phyloP scores from a whole-genome alignment of 2,329 filamentous ascomycete genomes.

The Ambrosiella xylebori region DNA sequence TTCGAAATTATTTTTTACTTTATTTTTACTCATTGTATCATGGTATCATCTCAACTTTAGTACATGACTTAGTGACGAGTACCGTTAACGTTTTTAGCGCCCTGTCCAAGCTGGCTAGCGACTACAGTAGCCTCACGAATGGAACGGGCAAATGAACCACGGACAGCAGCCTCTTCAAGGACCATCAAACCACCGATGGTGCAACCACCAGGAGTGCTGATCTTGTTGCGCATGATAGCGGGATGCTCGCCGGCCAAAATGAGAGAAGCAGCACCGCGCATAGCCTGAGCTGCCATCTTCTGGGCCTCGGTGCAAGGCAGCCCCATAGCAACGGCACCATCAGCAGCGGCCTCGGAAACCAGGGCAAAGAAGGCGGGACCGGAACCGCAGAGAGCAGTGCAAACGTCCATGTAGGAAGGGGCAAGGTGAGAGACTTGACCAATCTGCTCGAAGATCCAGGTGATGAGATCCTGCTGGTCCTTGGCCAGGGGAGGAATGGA shows the following conservation, averaged over 20 bases:
- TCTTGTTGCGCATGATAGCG: constrained; percentile 55
- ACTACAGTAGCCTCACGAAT: constrained; percentile 55
- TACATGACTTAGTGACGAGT: constrained; percentile 16
- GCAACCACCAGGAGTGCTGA: constrained; percentile 62
- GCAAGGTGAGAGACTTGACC: constrained; percentile 54
- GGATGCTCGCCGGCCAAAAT: constrained; percentile 59
- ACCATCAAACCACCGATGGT: constrained; percentile 59
- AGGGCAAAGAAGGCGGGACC: constrained; percentile 63
- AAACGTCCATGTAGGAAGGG: constrained; percentile 50
- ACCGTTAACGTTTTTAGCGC: constrained; percentile 23
- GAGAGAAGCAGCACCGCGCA: constrained; percentile 54
- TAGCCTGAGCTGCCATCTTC: constrained; percentile 63
- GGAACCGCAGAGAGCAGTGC: constrained; percentile 56
- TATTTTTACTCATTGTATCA: constrained; percentile 11
- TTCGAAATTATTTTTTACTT: constrained; percentile 14
- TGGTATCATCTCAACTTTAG: background rate
- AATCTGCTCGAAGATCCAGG: constrained; percentile 62
- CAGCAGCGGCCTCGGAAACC: constrained; percentile 57
- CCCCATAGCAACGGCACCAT: constrained; percentile 66
- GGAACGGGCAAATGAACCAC: constrained; percentile 49
- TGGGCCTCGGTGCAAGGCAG: constrained; percentile 55
- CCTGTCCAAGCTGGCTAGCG: constrained; percentile 43
- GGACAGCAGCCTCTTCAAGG: constrained; percentile 54
- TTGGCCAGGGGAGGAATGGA: constrained; percentile 39
- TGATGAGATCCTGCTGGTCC: constrained; percentile 39